Evolutionary conservation across 768 basidiomycete genomes (phyloP), one percentile per base, ranked within the genome.

Genomic region (Boletus reticuloceps): DNA sequence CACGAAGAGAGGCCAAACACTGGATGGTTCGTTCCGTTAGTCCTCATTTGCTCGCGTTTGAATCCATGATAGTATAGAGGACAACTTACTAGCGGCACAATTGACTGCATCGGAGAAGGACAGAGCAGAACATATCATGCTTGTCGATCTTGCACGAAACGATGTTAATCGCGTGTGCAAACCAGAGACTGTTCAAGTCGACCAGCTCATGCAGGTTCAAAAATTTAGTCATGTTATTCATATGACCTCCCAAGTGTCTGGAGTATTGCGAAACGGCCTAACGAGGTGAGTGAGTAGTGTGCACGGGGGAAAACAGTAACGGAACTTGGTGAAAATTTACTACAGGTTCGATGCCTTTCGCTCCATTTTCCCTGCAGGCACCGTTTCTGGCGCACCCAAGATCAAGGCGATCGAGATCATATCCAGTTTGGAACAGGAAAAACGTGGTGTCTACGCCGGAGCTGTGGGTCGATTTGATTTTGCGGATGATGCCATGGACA

Each of bases 171-270:
- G 97, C 12, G 92, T 98, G 34, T 98, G 95, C 80, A 83, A 91
- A 62, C 94, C 97, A 8, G 84, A 85, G 69, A 96, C 96, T 0
- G 96, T 98, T 68, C 91, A 96, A 67, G 94, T 99, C 25, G 97
- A 98, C 72, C 86, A 91, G 54, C 79, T 99, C 53, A 97, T 98
- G 93, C 78, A 78, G 59, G 71, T 99, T 39, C 91, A 98, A 70
- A 95, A 89, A 71, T 99, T 98, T 74, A 94, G 91, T 66, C 97
- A 99, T 71, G 97, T 99, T 65, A 98, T 94, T 61, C 97, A 99
- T 72, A 68, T 99, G 64, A 98, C 97, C 5, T 94, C 92, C 22
- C 94, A 96, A 77, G 89, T 98, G 16, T 91, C 94, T 46, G 97
- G 97, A 5, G 71, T 77, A 27, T 73, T 99, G 51, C 82, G 97